Conservation (phyloP, 129 eudicot genomes). For the Pulicaria dysenterica region DNA sequence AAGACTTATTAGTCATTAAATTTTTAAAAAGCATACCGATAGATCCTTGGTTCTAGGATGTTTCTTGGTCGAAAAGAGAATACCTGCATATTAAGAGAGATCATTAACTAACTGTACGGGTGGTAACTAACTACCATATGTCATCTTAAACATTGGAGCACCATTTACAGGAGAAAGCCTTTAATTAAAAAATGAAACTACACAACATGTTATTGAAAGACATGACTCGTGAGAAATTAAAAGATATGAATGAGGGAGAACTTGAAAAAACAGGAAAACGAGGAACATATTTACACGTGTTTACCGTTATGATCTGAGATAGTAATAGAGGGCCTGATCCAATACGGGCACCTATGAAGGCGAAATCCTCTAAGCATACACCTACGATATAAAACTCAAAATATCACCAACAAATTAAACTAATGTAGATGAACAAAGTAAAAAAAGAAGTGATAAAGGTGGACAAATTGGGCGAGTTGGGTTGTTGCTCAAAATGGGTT, state of each 20-base stretch:
- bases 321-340: constrained; percentile 92
- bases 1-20: neutral
- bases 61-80: constrained; percentile 52
- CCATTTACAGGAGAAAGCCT: no score
- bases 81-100: constrained; percentile 30
- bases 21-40: constrained; percentile 35
- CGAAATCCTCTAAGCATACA: constrained; percentile 97
- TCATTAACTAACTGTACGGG: neutral
- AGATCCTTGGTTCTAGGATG: constrained; percentile 60
- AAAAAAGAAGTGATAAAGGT: neutral
- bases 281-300: neutral
- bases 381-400: constrained; percentile 44
- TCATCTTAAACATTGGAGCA: neutral
- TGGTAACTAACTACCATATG: neutral
- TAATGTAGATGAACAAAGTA: constrained; percentile 6
- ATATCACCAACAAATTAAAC: constrained; percentile 13
- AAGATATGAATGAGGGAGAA: neutral
- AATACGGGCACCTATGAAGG: constrained; percentile 88
- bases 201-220: neutral
- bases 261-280: constrained; percentile 1
- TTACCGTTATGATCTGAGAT: constrained; percentile 89
- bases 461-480: neutral
- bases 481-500: neutral
- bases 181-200: neutral
- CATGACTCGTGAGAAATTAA: neutral